Percentiles rank a stretch among this genome's conserved stretches.
Evolutionary conservation across 345 rosid species (phyloP).

Genomic region (Corymbia maculata): DNA sequence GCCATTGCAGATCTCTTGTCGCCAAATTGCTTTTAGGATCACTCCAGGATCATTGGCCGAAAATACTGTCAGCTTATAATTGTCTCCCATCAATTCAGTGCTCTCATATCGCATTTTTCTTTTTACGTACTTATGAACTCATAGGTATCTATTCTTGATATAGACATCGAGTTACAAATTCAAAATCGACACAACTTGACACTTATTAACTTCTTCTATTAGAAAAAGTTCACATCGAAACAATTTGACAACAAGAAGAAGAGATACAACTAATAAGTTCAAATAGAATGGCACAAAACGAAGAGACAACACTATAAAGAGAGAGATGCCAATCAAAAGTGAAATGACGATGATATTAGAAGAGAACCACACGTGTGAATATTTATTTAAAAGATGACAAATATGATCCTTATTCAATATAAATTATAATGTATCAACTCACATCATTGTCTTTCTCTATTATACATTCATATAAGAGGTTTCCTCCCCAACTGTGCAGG

Average conservation of each 20-base stretch:
- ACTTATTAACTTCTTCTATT: not conserved
- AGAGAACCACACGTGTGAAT: too few species aligned
- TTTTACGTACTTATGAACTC: not conserved
- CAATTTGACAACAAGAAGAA: not conserved
- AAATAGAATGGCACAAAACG: not conserved
- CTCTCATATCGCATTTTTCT: not conserved
- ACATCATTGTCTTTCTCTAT: not conserved
- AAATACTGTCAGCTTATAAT: not conserved
- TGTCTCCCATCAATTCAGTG: not conserved
- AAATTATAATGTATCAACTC: not conserved
- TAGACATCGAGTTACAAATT: not conserved
- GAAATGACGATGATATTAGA: too few species aligned
- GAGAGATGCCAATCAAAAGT: not conserved
- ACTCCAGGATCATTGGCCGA: not conserved
- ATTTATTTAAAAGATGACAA: not conserved
- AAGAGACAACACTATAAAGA: not conserved
- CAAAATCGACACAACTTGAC: fast-evolving
- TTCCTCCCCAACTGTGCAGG: not conserved
- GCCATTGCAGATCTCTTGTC: not conserved
- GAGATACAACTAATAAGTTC: not conserved
- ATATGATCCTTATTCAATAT: not conserved
- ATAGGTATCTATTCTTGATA: not conserved
- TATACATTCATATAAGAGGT: not conserved
- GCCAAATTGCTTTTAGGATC: not conserved
- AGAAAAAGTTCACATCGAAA: not conserved